These are phyloP conservation scores for Hirschioporus abietinus DNA, from an alignment of 768 basidiomycete species.

Conservation along the genomic window DNA sequence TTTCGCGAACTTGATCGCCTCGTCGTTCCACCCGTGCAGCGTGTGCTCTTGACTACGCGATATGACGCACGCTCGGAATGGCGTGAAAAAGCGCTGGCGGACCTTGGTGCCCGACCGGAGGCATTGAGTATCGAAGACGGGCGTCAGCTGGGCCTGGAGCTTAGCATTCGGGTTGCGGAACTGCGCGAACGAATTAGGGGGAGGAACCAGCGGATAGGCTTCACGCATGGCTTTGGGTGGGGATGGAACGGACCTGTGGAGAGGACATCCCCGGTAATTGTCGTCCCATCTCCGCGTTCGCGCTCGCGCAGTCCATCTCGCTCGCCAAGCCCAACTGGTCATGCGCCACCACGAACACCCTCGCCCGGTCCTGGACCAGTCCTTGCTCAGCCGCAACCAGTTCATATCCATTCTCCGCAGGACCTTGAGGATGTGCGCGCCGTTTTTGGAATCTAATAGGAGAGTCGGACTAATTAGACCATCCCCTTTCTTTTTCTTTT, in stretches of 20 bases:
- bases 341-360: neutral
- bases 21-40: slow-evolving; percentile 29
- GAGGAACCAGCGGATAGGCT: slow-evolving; percentile 1
- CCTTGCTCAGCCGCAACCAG: neutral
- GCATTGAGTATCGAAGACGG: slow-evolving; percentile 35
- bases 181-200: slow-evolving; percentile 30
- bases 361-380: neutral
- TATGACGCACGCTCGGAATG: slow-evolving; percentile 28
- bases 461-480: neutral
- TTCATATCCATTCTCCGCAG: neutral
- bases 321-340: neutral
- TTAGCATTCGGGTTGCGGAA: slow-evolving; percentile 30
- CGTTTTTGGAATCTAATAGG: neutral
- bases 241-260: neutral
- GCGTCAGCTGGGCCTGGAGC: slow-evolving; percentile 35
- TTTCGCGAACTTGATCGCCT: slow-evolving; percentile 35
- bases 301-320: neutral
- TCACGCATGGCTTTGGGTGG: neutral
- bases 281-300: neutral
- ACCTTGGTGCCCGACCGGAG: slow-evolving; percentile 31
- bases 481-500: neutral
- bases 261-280: neutral
- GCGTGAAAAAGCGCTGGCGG: slow-evolving; percentile 30
- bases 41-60: slow-evolving; percentile 34
- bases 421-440: slow-evolving; percentile 1